Evolutionary conservation across 2,329 filamentous ascomycete genomes (phyloP), one percentile per base, ranked within the genome.

Genomic region (Phialophora tarda): DNA sequence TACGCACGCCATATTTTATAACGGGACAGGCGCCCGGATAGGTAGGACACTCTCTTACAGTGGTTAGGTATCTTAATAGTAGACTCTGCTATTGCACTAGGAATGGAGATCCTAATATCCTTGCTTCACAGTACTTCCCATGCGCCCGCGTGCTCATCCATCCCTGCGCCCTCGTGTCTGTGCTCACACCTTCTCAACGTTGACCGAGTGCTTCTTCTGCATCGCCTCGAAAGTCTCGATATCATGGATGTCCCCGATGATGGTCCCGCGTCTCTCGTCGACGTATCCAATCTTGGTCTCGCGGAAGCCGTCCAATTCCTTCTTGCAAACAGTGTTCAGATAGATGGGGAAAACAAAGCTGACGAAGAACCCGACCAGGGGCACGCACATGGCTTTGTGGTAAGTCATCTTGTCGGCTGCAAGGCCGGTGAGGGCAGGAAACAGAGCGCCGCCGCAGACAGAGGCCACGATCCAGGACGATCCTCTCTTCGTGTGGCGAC

Each of bases 401-500:
- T 74, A 74, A 30, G 44, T 54, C 59, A 69, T 62, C 26, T 70
- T 50, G 67, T 74, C 71, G 48, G 71, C 71, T 4, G 69, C 68
- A 21, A 73, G 66, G 47, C 71, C 71, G 3, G 71, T 73, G 10
- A 93, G 81, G 0, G 91, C 88, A 0, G 91, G 91, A 7, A 93
- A 89, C 34, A 86, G 84, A 2, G 91, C 91, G 64, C 91, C 91
- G 47, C 72, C 72, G 17, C 85, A 82, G 0, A 93, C 89, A 70
- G 89, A 90, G 4, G 82, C 89, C 1, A 92, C 84, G 70, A 96
- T 88, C 76, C 86, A 90, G 1, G 90, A 90, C 2, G 87, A 88
- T 1, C 91, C 91, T 67, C 90, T 85, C 81, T 93, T 93, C 41
- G 89, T 91, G 78, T 94, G 89, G 21, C 88, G 85, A 5, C 91